phyloP scores from a whole-genome alignment of 805 yeast species.

The Ogataea haglerorum region DNA sequence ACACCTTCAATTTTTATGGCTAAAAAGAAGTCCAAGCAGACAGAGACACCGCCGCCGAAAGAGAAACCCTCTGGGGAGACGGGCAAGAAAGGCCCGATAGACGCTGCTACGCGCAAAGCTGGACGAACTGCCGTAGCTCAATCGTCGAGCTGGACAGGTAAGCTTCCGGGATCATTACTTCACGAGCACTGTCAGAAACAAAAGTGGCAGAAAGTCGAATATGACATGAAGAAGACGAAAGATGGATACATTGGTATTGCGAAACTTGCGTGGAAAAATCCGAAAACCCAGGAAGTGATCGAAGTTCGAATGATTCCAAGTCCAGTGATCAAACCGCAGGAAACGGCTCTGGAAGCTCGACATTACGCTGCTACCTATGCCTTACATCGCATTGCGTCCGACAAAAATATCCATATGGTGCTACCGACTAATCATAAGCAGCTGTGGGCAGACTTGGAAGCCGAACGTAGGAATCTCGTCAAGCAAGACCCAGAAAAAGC shows the following conservation, averaged over 20 bases:
- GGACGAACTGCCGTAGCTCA: conserved; percentile 49
- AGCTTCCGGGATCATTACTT: conserved; percentile 79
- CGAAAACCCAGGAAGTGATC: conserved; percentile 71
- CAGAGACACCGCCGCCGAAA: background rate
- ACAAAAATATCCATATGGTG: conserved; percentile 82
- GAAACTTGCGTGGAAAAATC: conserved; percentile 66
- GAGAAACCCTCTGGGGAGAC: background rate
- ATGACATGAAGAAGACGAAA: conserved; percentile 53
- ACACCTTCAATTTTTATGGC: conserved; percentile 11
- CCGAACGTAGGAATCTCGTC: conserved; percentile 47
- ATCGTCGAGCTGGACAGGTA: conserved; percentile 89
- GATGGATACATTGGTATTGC: conserved; percentile 66
- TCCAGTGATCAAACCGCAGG: conserved; percentile 55
- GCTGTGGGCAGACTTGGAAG: conserved; percentile 73
- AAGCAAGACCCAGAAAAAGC: conserved; percentile 47
- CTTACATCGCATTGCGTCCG: conserved; percentile 71
- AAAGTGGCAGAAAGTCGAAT: conserved; percentile 85
- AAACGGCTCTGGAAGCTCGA: conserved; percentile 84
- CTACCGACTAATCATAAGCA: conserved; percentile 78
- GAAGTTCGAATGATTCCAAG: conserved; percentile 53
- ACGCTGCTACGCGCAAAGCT: conserved; percentile 6
- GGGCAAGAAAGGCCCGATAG: conserved; percentile 4
- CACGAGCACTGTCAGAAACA: conserved; percentile 85
- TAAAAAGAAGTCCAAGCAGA: conserved; percentile 6
- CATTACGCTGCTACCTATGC: conserved; percentile 90